Percentiles rank a stretch among this genome's conserved stretches.
These are phyloP conservation scores for Saitozyma sp. DNA, from an alignment of 768 basidiomycete species.

Conservation along the genomic window DNA sequence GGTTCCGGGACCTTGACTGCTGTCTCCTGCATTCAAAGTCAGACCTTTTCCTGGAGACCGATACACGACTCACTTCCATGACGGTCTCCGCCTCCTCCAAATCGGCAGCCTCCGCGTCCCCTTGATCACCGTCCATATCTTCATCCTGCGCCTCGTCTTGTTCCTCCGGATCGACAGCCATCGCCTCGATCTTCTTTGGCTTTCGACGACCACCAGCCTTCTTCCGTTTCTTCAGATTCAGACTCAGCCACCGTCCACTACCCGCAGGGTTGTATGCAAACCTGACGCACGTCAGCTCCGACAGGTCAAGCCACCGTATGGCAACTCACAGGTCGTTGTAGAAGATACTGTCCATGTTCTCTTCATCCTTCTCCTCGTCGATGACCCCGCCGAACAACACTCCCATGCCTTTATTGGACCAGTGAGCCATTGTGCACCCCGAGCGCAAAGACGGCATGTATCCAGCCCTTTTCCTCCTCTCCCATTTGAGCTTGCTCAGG, in stretches of 20 bases:
- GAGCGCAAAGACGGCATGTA: constrained; percentile 71
- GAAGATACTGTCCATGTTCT: constrained; percentile 78
- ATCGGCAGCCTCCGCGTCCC: constrained; percentile 46
- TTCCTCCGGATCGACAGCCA: constrained; percentile 6
- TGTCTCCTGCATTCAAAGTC: no score
- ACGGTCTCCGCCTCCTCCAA: constrained; percentile 45
- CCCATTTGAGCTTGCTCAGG: constrained; percentile 72
- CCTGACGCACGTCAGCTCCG: constrained; percentile 52
- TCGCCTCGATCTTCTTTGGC: constrained; percentile 48
- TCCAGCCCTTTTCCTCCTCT: constrained; percentile 73
- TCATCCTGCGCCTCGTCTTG: constrained; percentile 49
- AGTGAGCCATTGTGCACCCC: constrained; percentile 84
- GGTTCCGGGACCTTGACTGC: constrained; percentile 7
- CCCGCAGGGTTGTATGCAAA: constrained; percentile 74
- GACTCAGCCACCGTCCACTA: constrained; percentile 74
- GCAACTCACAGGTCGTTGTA: constrained; percentile 73
- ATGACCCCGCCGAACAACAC: constrained; percentile 85
- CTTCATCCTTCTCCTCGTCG: constrained; percentile 82
- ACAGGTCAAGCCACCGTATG: not conserved
- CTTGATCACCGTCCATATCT: constrained; percentile 33
- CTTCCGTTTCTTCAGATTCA: constrained; percentile 70
- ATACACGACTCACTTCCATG: no score
- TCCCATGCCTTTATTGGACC: constrained; percentile 68
- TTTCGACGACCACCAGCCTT: constrained; percentile 58
- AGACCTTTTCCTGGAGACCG: no score